Conservation (phyloP, 768 basidiomycete genomes). For the Hydnomerulius pinastri region DNA sequence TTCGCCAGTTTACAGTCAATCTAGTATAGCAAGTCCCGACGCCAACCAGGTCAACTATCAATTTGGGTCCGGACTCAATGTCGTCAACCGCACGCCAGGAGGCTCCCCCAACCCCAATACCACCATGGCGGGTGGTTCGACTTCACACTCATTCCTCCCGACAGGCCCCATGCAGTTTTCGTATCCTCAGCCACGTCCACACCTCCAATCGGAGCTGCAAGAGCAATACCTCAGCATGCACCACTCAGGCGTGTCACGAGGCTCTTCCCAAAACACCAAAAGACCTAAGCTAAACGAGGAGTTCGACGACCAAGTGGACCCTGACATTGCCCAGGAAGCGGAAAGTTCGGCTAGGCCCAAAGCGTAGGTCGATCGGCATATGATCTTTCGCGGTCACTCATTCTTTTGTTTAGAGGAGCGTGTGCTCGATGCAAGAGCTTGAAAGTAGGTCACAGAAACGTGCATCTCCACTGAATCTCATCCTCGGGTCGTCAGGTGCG, state of each 20-base stretch:
- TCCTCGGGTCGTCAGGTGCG: constrained; percentile 52
- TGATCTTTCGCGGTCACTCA: not conserved
- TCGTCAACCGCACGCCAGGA: constrained; percentile 10
- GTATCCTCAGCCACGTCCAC: constrained; percentile 26
- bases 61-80: constrained; percentile 4
- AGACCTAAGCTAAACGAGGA: constrained; percentile 23
- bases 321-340: constrained; percentile 22
- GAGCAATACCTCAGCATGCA: constrained; percentile 22
- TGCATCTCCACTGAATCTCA: not conserved
- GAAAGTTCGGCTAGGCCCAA: constrained; percentile 20
- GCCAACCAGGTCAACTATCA: constrained; percentile 17
- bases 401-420: constrained; percentile 48
- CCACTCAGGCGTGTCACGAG: constrained; percentile 1
- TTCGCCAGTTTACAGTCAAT: constrained; percentile 17
- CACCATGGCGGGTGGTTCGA: constrained; percentile 2
- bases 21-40: constrained; percentile 8
- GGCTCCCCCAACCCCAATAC: constrained; percentile 8
- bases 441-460: constrained; percentile 36
- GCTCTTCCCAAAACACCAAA: constrained; percentile 14
- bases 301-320: constrained; percentile 14
- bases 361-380: constrained; percentile 16
- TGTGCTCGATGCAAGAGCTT: constrained; percentile 70
- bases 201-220: constrained; percentile 31
- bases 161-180: constrained; percentile 34
- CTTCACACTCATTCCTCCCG: constrained; percentile 19